A percentile compares a stretch with the other conserved stretches of the same genome.
phyloP scores from a whole-genome alignment of 1,284 basidiomycete genomes.

The Pseudozyma flocculosa region DNA sequence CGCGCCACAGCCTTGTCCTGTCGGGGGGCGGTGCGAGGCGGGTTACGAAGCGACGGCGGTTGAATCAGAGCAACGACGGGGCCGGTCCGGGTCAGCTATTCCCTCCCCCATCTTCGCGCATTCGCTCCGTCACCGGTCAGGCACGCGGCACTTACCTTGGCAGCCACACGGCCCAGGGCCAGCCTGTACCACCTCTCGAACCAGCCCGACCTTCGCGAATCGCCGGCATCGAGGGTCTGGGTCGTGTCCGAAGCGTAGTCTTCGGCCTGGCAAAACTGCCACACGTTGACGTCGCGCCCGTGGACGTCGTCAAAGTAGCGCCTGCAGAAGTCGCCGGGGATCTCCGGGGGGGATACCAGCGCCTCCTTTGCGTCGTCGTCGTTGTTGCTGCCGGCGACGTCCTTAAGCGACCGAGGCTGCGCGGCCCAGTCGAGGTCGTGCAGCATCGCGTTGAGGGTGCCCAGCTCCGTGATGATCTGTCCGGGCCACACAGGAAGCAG shows the following conservation, averaged over 20 bases:
- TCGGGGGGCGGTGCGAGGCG: too few species aligned
- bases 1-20: background rate
- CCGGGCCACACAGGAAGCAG: background rate
- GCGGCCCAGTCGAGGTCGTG: background rate
- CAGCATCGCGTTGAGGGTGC: background rate
- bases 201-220: background rate
- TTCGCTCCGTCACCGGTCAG: background rate
- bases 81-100: too few species aligned
- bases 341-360: background rate
- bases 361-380: background rate
- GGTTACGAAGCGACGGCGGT: too few species aligned
- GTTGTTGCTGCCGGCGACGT: too few species aligned
- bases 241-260: background rate
- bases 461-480: background rate
- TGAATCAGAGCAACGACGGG: too few species aligned
- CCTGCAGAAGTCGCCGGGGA: background rate
- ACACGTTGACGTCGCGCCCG: background rate
- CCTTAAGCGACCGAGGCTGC: too few species aligned
- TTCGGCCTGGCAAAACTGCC: background rate
- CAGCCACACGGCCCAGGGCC: background rate
- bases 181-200: background rate
- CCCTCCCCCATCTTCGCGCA: background rate
- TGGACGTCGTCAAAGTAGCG: background rate
- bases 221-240: background rate
- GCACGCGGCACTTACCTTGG: background rate